Conservation (phyloP, 2,329 filamentous ascomycete species). For the Sporothrix euskadiensis region DNA sequence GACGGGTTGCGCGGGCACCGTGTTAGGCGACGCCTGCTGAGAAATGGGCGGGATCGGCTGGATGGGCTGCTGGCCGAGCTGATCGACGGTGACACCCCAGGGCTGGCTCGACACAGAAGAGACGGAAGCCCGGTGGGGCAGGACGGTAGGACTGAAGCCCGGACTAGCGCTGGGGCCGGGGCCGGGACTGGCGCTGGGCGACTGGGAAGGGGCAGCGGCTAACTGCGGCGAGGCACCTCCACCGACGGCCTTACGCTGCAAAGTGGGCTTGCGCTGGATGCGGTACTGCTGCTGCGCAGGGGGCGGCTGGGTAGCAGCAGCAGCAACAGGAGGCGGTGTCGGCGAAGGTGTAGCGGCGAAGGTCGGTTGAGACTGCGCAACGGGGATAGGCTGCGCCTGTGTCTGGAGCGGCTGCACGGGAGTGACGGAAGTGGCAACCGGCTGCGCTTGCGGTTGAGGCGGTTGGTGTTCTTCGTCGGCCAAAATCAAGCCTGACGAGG, state of each 20-base stretch:
- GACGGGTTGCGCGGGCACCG: neutral
- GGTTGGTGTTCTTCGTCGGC: conserved; percentile 29
- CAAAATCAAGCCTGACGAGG: conserved; percentile 39
- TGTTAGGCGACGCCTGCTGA: neutral
- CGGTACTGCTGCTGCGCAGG: neutral
- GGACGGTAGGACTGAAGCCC: neutral
- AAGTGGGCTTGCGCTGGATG: conserved; percentile 25
- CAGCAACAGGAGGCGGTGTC: neutral
- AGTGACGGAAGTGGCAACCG: no score
- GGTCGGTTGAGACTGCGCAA: neutral
- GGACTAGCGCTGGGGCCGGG: neutral
- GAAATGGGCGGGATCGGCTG: neutral
- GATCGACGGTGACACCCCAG: neutral
- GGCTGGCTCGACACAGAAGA: conserved; percentile 22
- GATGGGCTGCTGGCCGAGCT: neutral
- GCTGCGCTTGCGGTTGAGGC: neutral
- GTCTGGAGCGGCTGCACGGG: neutral
- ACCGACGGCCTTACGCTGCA: conserved; percentile 19
- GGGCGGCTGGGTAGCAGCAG: neutral
- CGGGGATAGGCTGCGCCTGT: neutral
- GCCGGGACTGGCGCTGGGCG: neutral
- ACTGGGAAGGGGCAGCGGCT: conserved; percentile 9
- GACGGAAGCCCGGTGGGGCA: conserved; percentile 23
- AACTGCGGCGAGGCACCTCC: neutral
- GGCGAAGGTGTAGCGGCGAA: neutral